These are phyloP conservation scores for Trichoderma arundinaceum DNA, from an alignment of 2,329 filamentous ascomycete genomes.

Conservation along the genomic window DNA sequence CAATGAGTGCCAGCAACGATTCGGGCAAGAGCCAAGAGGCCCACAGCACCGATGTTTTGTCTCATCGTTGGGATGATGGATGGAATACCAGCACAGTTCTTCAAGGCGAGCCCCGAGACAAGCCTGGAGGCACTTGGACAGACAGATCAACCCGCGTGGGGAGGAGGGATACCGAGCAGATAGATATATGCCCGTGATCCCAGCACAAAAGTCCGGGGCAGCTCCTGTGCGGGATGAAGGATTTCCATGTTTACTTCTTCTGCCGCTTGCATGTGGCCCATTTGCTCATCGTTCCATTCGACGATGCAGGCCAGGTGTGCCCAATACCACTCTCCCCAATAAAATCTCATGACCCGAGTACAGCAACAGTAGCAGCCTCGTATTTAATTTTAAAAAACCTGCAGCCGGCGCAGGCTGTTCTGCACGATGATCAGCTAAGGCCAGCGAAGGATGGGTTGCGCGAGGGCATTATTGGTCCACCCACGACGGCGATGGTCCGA, in stretches of 20 bases:
- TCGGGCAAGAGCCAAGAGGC: constrained; percentile 35
- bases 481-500: constrained; percentile 29
- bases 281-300: background rate
- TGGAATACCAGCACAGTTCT: background rate
- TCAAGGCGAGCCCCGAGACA: constrained; percentile 6
- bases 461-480: constrained; percentile 19
- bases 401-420: background rate
- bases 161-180: background rate
- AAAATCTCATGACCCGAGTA: constrained; percentile 13
- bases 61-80: constrained; percentile 15
- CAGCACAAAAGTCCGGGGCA: background rate
- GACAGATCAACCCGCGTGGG: background rate
- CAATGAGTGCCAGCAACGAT: constrained; percentile 35
- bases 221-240: background rate
- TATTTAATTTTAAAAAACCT: constrained; percentile 21
- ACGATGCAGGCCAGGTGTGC: background rate
- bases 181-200: constrained; percentile 10
- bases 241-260: background rate
- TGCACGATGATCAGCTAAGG: constrained; percentile 22
- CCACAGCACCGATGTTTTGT: constrained; percentile 13
- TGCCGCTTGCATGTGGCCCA: background rate
- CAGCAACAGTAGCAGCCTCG: constrained; percentile 9
- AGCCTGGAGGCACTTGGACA: background rate
- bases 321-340: constrained; percentile 17
- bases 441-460: constrained; percentile 11